Evolutionary conservation across 176 grass and related monocot genomes (phyloP).

Genomic region (Oryza punctata): DNA sequence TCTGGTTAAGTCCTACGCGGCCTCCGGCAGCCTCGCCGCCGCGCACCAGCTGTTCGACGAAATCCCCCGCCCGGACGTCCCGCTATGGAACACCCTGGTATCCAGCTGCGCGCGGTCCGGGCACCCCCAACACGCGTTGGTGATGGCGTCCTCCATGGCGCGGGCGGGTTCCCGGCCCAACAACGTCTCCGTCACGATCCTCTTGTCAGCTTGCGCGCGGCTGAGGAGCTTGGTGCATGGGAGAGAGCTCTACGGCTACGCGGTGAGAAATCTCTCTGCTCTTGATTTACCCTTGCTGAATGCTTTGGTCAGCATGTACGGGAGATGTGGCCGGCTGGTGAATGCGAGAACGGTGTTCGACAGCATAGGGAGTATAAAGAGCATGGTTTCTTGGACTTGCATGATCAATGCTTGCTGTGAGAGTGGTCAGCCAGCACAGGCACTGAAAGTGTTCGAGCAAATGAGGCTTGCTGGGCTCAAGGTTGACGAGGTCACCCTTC

Average conservation of each 20-base stretch:
- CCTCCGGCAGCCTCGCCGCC: conserved; percentile 25
- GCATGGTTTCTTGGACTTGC: conserved; percentile 60
- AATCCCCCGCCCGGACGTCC: conserved; percentile 43
- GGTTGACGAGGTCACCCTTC: conserved; percentile 55
- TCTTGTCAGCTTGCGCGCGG: conserved; percentile 45
- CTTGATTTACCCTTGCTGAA: conserved; percentile 48
- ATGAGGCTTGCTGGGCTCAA: conserved; percentile 40
- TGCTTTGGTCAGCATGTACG: conserved; percentile 56
- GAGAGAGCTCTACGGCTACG: conserved; percentile 50
- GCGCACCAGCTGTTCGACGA: conserved; percentile 54
- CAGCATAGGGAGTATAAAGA: conserved; percentile 19
- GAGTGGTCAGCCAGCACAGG: conserved; percentile 27
- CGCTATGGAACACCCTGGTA: conserved; percentile 60
- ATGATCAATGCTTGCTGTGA: conserved; percentile 58
- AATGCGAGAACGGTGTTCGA: conserved; percentile 34
- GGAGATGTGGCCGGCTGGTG: conserved; percentile 20
- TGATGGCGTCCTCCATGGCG: conserved; percentile 28
- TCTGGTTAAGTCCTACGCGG: conserved; percentile 31
- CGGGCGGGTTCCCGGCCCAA: conserved; percentile 31
- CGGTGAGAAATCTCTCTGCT: conserved; percentile 19
- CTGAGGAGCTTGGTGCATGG: conserved; percentile 39
- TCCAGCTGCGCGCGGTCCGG: conserved; percentile 31
- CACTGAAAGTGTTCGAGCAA: conserved; percentile 42
- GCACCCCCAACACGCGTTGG: conserved; percentile 17
- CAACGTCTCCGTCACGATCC: conserved; percentile 37